phyloP scores from a whole-genome alignment of 2,329 filamentous ascomycete species.

The Neopestalotiopsis rosae region DNA sequence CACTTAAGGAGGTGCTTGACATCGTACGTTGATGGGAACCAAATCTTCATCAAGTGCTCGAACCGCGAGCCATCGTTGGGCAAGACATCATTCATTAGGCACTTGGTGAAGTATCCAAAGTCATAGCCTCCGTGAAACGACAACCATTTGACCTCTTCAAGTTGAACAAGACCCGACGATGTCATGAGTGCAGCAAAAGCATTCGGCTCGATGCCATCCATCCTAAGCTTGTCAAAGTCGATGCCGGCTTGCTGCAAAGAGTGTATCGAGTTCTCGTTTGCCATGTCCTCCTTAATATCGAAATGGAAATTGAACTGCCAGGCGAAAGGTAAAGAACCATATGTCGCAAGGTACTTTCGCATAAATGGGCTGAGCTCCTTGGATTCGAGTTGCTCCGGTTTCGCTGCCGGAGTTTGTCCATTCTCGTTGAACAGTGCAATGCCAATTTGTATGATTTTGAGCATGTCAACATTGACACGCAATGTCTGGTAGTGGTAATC shows the following conservation, averaged over 20 bases:
- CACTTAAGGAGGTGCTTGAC: conserved; percentile 98
- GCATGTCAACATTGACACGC: conserved; percentile 93
- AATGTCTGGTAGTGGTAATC: conserved; percentile 99
- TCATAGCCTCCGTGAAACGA: conserved; percentile 98
- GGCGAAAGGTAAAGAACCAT: conserved; percentile 75
- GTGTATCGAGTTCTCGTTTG: conserved; percentile 92
- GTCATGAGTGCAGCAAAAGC: conserved; percentile 91
- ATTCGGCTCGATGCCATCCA: conserved; percentile 87
- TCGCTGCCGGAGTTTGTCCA: conserved; percentile 82
- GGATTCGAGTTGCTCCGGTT: conserved; percentile 55
- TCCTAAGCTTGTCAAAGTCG: conserved; percentile 83
- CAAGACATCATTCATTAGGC: conserved; percentile 81
- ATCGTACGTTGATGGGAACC: conserved; percentile 93
- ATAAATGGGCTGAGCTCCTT: conserved; percentile 43
- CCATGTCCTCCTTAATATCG: conserved; percentile 95
- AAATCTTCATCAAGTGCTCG: conserved; percentile 85
- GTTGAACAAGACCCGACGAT: conserved; percentile 87
- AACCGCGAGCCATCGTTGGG: conserved; percentile 92
- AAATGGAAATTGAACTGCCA: conserved; percentile 99
- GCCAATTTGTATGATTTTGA: conserved; percentile 97
- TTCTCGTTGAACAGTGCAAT: conserved; percentile 92
- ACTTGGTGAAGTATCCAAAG: conserved; percentile 95
- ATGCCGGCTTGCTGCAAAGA: conserved; percentile 91
- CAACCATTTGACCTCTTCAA: conserved; percentile 91
- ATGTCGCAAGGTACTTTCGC: conserved; percentile 44